These are phyloP conservation scores for Hymenoscyphus scutula DNA, from an alignment of 2,329 filamentous ascomycete species.

Conservation along the genomic window DNA sequence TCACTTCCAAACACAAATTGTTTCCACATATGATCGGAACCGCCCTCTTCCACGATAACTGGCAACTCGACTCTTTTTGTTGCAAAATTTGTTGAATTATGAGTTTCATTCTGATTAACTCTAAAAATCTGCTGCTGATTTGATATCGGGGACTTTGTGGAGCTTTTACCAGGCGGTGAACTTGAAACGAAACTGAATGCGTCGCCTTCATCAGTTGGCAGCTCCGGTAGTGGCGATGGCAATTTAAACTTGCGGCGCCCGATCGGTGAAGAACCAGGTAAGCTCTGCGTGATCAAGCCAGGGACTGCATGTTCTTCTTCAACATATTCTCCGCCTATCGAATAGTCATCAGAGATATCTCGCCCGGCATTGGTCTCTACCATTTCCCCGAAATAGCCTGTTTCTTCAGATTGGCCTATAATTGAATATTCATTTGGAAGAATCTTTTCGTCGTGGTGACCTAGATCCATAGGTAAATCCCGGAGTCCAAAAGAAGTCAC, in stretches of 20 bases:
- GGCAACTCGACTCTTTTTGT: background rate
- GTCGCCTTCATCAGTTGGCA: background rate
- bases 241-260: background rate
- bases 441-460: background rate
- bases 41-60: slow-evolving; percentile 10
- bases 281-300: background rate
- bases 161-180: background rate
- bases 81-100: background rate
- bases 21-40: slow-evolving; percentile 30
- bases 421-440: background rate
- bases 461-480: background rate
- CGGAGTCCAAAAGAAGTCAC: background rate
- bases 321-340: background rate
- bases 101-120: background rate
- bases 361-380: background rate
- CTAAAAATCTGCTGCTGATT: too few relatives aligned
- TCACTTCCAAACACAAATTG: slow-evolving; percentile 32
- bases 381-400: background rate
- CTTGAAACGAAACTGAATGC: background rate
- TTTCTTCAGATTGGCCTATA: background rate
- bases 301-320: background rate
- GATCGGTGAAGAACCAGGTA: background rate
- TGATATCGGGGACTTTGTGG: background rate
- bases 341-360: slow-evolving; percentile 6
- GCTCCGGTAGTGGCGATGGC: slow-evolving; percentile 1